Evolutionary conservation across 768 basidiomycete species (phyloP).

Genomic region (Lentinula guzmanii): DNA sequence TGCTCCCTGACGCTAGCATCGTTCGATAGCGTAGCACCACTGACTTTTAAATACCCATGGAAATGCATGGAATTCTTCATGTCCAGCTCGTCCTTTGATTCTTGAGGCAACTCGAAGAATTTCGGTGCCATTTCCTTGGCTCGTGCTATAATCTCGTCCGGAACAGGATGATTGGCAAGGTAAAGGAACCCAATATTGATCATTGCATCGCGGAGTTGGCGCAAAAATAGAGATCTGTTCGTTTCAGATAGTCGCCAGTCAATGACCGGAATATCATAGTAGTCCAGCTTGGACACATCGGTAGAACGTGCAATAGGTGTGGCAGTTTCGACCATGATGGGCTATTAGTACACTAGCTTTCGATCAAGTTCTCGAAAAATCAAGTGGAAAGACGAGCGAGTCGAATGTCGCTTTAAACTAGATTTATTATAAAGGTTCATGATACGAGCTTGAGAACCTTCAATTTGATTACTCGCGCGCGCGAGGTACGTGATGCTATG

Average conservation of each 20-base stretch:
- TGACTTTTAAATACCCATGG: slow-evolving; percentile 48
- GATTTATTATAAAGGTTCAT: not conserved
- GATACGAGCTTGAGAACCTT: not conserved
- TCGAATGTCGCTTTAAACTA: no score
- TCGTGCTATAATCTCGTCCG: slow-evolving; percentile 26
- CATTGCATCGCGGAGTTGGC: slow-evolving; percentile 42
- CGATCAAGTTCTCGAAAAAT: no score
- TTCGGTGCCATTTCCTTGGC: slow-evolving; percentile 37
- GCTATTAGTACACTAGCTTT: not conserved
- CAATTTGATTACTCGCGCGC: not conserved
- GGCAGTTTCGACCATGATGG: not conserved
- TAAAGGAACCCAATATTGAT: slow-evolving; percentile 41
- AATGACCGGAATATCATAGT: slow-evolving; percentile 3
- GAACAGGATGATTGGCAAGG: slow-evolving; percentile 40
- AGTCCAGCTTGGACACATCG: slow-evolving; percentile 4
- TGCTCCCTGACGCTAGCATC: slow-evolving; percentile 46
- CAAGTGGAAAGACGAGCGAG: no score
- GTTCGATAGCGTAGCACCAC: slow-evolving; percentile 43
- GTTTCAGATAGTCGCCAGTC: slow-evolving; percentile 5
- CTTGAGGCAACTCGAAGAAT: slow-evolving; percentile 43
- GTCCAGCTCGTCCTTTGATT: slow-evolving; percentile 32
- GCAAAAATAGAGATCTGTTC: slow-evolving; percentile 34
- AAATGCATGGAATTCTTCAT: slow-evolving; percentile 51
- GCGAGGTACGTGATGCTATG: not conserved
- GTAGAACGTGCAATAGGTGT: not conserved